Evolutionary conservation across 305 asterid species (phyloP).

Genomic region (Solanum hybrid): DNA sequence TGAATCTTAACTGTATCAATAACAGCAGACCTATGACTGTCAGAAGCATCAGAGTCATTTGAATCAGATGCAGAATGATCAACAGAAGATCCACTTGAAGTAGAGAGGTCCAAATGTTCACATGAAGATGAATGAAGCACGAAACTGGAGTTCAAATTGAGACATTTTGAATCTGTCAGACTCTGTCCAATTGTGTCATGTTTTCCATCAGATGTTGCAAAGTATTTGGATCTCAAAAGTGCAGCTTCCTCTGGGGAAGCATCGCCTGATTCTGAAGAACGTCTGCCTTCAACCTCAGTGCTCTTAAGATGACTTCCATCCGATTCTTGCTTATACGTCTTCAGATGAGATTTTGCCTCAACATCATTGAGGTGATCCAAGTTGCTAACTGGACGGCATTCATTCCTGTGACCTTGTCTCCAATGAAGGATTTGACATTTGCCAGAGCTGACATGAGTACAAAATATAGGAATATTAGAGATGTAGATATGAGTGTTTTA

Average conservation of each 20-base stretch:
- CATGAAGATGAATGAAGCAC: slow-evolving; percentile 16
- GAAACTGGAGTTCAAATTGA: slow-evolving; percentile 10
- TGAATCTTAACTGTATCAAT: neutral
- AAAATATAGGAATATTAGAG: neutral
- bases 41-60: slow-evolving; percentile 18
- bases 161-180: slow-evolving; percentile 15
- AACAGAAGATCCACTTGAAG: slow-evolving; percentile 16
- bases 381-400: slow-evolving; percentile 39
- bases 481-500: neutral
- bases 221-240: slow-evolving; percentile 17
- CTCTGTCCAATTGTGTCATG: slow-evolving; percentile 16
- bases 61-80: slow-evolving; percentile 18
- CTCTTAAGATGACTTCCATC: slow-evolving; percentile 17
- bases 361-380: slow-evolving; percentile 20
- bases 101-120: slow-evolving; percentile 23
- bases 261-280: slow-evolving; percentile 22
- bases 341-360: slow-evolving; percentile 15
- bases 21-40: slow-evolving; percentile 5
- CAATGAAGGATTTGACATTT: slow-evolving; percentile 75
- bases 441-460: slow-evolving; percentile 42
- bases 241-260: slow-evolving; percentile 12
- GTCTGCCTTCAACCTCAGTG: slow-evolving; percentile 18
- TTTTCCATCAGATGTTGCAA: slow-evolving; percentile 15
- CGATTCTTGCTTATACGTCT: slow-evolving; percentile 24
- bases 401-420: slow-evolving; percentile 81